phyloP scores from a whole-genome alignment of 495 filamentous ascomycete genomes.

The Penicillium dipodomyicola region DNA sequence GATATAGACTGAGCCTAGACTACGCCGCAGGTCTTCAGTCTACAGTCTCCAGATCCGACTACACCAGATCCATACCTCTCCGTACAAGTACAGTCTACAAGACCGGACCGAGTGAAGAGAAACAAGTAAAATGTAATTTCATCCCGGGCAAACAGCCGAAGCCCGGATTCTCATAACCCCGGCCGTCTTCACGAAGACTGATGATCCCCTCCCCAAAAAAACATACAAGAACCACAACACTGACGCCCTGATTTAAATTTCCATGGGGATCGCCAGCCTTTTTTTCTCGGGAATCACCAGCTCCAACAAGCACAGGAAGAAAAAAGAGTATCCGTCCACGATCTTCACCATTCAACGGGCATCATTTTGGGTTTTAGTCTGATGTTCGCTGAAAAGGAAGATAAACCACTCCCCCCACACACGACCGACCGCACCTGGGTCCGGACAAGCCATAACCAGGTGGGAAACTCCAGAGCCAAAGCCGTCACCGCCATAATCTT shows the following conservation, averaged over 20 bases:
- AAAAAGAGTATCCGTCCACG: conserved; percentile 14
- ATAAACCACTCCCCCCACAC: conserved; percentile 15
- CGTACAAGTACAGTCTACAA: conserved; percentile 1
- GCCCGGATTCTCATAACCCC: conserved; percentile 34
- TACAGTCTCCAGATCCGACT: conserved; percentile 4
- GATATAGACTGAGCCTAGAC: conserved; percentile 1
- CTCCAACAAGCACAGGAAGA: conserved; percentile 17
- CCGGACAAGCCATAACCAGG: conserved; percentile 14
- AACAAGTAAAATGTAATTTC: conserved; percentile 33
- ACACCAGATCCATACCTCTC: neutral
- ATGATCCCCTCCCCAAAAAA: conserved; percentile 22
- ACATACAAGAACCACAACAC: conserved; percentile 26
- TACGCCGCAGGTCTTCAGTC: conserved; percentile 2
- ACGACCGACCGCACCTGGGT: conserved; percentile 26
- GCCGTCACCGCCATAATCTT: conserved; percentile 24
- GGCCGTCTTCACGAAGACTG: conserved; percentile 25
- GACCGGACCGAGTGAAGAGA: conserved; percentile 20
- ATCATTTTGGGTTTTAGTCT: conserved; percentile 18
- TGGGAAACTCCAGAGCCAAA: conserved; percentile 25
- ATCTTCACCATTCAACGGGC: conserved; percentile 16
- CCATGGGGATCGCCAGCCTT: conserved; percentile 24
- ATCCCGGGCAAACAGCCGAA: conserved; percentile 30
- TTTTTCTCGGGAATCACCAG: conserved; percentile 16
- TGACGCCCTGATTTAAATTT: conserved; percentile 26
- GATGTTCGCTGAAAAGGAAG: conserved; percentile 17